phyloP scores from a whole-genome alignment of 1,139 yeast genomes.

The Diutina neorugosa region DNA sequence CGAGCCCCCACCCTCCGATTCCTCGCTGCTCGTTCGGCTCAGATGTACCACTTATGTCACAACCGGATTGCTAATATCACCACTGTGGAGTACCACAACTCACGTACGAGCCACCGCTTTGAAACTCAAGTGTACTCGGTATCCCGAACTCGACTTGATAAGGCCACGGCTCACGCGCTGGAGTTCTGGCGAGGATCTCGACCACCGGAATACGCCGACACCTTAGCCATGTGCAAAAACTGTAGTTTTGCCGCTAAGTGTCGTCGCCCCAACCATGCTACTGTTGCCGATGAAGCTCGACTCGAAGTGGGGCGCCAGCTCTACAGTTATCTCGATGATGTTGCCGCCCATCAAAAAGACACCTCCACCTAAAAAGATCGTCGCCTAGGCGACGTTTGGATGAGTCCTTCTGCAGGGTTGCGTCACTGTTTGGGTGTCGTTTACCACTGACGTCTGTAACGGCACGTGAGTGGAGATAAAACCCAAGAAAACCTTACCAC shows the following conservation, averaged over 20 bases:
- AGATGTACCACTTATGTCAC: neutral
- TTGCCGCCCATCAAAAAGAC: neutral
- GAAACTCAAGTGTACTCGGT: neutral
- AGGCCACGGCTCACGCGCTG: neutral
- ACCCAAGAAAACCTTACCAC: neutral
- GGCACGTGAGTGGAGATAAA: constrained; percentile 4
- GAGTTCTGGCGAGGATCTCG: neutral
- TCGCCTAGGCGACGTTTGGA: neutral
- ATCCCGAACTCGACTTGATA: neutral
- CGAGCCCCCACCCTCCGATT: neutral
- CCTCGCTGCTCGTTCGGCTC: neutral
- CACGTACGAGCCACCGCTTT: neutral
- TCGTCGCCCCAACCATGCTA: neutral
- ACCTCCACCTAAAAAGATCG: neutral
- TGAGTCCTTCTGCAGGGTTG: neutral
- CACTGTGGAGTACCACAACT: constrained; percentile 1
- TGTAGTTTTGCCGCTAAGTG: neutral
- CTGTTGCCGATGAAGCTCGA: neutral
- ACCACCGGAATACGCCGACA: neutral
- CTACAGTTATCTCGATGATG: neutral
- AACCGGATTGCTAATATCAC: neutral
- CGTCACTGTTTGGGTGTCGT: neutral
- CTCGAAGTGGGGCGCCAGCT: neutral
- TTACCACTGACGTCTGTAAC: constrained; percentile 1
- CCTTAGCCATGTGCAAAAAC: neutral